phyloP scores from a whole-genome alignment of 2,329 filamentous ascomycete species.

The Trichoderma sp. region DNA sequence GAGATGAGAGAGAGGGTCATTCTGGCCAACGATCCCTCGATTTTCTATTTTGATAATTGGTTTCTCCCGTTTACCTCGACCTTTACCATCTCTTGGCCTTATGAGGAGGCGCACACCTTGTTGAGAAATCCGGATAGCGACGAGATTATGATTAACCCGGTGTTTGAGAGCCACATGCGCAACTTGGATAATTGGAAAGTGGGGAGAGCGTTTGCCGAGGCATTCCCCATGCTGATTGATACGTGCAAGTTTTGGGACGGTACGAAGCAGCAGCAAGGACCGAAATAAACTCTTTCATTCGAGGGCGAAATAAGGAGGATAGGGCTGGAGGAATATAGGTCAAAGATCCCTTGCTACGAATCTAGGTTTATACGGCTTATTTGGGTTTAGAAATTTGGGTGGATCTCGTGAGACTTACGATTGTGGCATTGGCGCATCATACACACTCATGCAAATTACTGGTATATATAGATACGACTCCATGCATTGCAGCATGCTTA shows the following conservation, averaged over 20 bases:
- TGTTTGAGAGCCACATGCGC: constrained; percentile 79
- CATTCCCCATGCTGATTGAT: constrained; percentile 57
- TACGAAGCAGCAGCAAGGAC: not conserved
- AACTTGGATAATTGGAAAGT: constrained; percentile 81
- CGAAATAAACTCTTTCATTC: not conserved
- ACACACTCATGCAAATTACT: not conserved
- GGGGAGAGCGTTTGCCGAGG: constrained; percentile 67
- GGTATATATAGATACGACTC: not conserved
- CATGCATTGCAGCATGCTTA: not conserved
- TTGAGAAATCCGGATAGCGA: constrained; percentile 60
- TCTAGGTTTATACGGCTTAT: not conserved
- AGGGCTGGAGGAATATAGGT: not conserved
- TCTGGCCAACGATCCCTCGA: constrained; percentile 49
- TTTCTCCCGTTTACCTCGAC: constrained; percentile 81
- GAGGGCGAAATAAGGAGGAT: not conserved
- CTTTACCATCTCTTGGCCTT: constrained; percentile 81
- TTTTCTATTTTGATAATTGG: constrained; percentile 76
- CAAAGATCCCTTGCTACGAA: not conserved
- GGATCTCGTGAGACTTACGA: not conserved
- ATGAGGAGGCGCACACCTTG: constrained; percentile 72
- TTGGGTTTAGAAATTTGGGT: not conserved
- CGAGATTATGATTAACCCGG: constrained; percentile 80
- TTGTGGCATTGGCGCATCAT: not conserved
- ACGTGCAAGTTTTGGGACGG: constrained; percentile 6
- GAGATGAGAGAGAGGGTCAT: constrained; percentile 71